Percentiles rank a stretch among this genome's conserved stretches.
Evolutionary conservation across 2,329 filamentous ascomycete genomes (phyloP).

Genomic region (Ophiostoma angusticollis): DNA sequence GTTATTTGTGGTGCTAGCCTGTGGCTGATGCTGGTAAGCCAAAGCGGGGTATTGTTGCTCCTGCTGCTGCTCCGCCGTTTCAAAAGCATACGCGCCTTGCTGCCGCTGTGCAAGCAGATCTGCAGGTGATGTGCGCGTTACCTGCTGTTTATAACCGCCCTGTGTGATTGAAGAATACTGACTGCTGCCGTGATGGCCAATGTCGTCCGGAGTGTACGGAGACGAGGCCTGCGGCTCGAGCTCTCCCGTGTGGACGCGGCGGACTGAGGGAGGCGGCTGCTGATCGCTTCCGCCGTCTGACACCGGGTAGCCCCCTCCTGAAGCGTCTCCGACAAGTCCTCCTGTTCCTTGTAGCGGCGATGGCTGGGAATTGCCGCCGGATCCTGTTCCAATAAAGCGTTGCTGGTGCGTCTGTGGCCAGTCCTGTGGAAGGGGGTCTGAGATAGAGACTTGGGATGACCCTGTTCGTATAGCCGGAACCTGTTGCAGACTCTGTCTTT

Average conservation of each 20-base stretch:
- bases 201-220: slow-evolving; percentile 32
- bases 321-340: slow-evolving; percentile 17
- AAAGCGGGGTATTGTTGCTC: slow-evolving; percentile 24
- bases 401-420: slow-evolving; percentile 18
- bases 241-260: slow-evolving; percentile 29
- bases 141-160: slow-evolving; percentile 18
- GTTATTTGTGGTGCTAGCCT: slow-evolving; percentile 15
- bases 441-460: slow-evolving; percentile 26
- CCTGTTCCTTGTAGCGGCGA: slow-evolving; percentile 34
- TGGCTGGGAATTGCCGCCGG: slow-evolving; percentile 19
- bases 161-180: slow-evolving; percentile 3
- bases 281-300: slow-evolving; percentile 27
- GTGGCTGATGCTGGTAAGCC: slow-evolving; percentile 11
- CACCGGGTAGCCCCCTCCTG: slow-evolving; percentile 20
- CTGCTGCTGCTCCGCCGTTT: slow-evolving; percentile 28
- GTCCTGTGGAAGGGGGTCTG: slow-evolving; percentile 20
- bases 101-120: slow-evolving; percentile 26
- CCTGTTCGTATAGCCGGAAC: slow-evolving; percentile 31
- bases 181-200: slow-evolving; percentile 26
- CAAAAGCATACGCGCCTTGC: slow-evolving; percentile 19
- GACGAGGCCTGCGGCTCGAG: slow-evolving; percentile 26
- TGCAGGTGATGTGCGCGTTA: slow-evolving; percentile 25
- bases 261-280: slow-evolving; percentile 28
- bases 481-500: slow-evolving; percentile 38
- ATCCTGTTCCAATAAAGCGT: slow-evolving; percentile 1